Percentiles rank a stretch among this genome's conserved stretches.
Conservation (phyloP, 73 alveolate species). For the Blepharisma japonicum region DNA sequence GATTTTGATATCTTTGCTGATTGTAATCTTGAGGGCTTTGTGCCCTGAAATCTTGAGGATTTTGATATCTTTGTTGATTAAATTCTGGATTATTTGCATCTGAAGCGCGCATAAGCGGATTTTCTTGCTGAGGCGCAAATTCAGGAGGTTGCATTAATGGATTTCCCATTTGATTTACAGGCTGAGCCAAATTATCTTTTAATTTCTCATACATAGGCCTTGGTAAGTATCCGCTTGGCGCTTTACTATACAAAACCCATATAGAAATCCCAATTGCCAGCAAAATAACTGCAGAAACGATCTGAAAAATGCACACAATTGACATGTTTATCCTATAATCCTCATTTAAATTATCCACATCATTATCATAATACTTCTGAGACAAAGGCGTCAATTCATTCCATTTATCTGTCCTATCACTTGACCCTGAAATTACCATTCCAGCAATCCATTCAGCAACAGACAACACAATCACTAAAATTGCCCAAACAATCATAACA, state of each 20-base stretch:
- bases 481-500: not conserved
- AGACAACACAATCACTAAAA: not conserved
- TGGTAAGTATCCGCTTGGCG: constrained; percentile 11
- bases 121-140: too few relatives aligned
- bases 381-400: constrained; percentile 11
- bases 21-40: too few relatives aligned
- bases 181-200: too few relatives aligned
- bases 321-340: not conserved
- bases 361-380: not conserved
- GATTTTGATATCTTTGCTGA: too few relatives aligned
- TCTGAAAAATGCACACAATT: not conserved
- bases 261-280: not conserved
- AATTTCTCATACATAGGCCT: not conserved
- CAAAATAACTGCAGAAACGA: not conserved
- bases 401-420: not conserved
- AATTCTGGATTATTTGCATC: too few relatives aligned
- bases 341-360: not conserved
- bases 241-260: not conserved
- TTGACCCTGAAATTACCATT: not conserved
- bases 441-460: constrained; percentile 22
- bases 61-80: too few relatives aligned
- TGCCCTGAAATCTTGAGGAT: too few relatives aligned
- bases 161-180: too few relatives aligned
- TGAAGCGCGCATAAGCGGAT: too few relatives aligned
- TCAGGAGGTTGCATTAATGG: too few relatives aligned